phyloP scores from a whole-genome alignment of 2,329 filamentous ascomycete genomes.

The Aureobasidium sp. region DNA sequence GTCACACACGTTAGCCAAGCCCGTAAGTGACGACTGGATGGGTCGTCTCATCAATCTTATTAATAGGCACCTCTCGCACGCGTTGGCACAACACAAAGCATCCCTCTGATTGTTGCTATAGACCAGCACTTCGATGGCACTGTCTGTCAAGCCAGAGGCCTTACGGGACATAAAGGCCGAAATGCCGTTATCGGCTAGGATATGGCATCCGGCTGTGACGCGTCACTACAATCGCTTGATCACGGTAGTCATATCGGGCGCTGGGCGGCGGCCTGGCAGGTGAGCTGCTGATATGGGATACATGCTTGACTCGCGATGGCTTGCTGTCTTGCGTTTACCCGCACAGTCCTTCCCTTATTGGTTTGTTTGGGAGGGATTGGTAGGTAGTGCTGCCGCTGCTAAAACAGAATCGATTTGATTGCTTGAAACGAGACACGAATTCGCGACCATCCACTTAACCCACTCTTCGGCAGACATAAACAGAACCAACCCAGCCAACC shows the following conservation, averaged over 20 bases:
- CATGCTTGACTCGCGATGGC: neutral
- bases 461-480: neutral
- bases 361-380: neutral
- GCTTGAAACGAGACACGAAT: neutral
- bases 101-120: too few relatives aligned
- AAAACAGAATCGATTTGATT: constrained; percentile 10
- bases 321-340: neutral
- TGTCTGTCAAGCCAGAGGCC: neutral
- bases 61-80: neutral
- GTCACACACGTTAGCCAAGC: neutral
- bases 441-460: neutral
- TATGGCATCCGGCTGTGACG: neutral
- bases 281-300: neutral
- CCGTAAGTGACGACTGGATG: neutral
- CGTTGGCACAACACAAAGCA: neutral
- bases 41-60: too few relatives aligned
- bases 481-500: neutral
- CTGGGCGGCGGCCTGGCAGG: neutral
- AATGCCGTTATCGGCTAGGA: neutral
- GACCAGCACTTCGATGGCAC: neutral
- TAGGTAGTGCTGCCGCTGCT: neutral
- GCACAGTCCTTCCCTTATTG: neutral
- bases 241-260: neutral
- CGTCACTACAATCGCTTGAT: neutral
- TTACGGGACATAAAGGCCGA: neutral